phyloP scores from a whole-genome alignment of 148 eudicot species.

The Mesembryanthemum crystallinum region DNA sequence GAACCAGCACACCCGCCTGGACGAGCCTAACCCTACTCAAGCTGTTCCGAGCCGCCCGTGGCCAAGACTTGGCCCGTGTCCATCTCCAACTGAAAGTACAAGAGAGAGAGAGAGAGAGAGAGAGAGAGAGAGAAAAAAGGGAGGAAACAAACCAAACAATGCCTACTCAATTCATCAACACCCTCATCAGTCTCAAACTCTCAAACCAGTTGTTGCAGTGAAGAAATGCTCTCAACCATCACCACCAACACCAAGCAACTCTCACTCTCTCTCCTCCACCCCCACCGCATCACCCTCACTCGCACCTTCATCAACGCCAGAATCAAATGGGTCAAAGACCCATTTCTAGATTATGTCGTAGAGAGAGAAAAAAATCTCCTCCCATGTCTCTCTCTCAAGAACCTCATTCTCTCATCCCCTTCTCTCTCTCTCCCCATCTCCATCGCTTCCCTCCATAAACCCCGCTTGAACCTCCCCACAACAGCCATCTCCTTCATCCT shows the following conservation, averaged over 20 bases:
- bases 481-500: slow-evolving; percentile 44
- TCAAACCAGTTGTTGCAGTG: background rate
- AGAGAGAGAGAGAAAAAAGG: no score
- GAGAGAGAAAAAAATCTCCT: slow-evolving; percentile 59
- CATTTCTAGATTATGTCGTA: slow-evolving; percentile 51
- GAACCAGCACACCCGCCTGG: no score
- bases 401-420: slow-evolving; percentile 53
- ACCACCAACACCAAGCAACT: background rate
- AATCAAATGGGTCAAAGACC: slow-evolving; percentile 73
- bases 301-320: slow-evolving; percentile 58
- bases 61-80: no score
- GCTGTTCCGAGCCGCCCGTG: no score
- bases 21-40: no score
- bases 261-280: slow-evolving; percentile 6
- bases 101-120: no score
- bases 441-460: slow-evolving; percentile 41
- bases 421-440: slow-evolving; percentile 51
- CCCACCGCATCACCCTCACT: slow-evolving; percentile 3
- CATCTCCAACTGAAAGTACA: no score
- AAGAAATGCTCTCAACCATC: background rate
- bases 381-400: slow-evolving; percentile 51
- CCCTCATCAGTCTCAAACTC: background rate
- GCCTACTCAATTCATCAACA: no score
- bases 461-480: slow-evolving; percentile 45
- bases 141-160: no score